Conservation (phyloP, 1,139 yeast genomes). For the Pichia cactophila region DNA sequence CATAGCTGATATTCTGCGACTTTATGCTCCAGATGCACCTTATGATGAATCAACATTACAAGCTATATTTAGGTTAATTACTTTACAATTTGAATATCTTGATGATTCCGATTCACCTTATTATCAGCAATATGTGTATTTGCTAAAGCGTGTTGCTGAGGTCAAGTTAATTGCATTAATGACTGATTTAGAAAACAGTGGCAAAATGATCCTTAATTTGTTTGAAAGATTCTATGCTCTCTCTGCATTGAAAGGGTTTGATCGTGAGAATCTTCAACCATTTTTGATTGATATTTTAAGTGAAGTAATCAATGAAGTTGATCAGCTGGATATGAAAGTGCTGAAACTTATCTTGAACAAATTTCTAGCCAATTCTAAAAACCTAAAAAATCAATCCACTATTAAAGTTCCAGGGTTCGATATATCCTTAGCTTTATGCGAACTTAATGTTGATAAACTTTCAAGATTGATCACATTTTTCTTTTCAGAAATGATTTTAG, state of each 20-base stretch:
- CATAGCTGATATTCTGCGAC: slow-evolving; percentile 63
- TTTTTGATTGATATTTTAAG: slow-evolving; percentile 61
- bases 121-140: slow-evolving; percentile 56
- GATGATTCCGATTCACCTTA: slow-evolving; percentile 44
- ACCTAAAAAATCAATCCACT: slow-evolving; percentile 15
- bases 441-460: slow-evolving; percentile 64
- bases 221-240: slow-evolving; percentile 61
- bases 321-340: slow-evolving; percentile 55
- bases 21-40: slow-evolving; percentile 91
- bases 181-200: slow-evolving; percentile 65
- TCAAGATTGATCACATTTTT: slow-evolving; percentile 73
- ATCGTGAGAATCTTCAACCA: slow-evolving; percentile 41
- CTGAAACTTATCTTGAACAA: slow-evolving; percentile 55
- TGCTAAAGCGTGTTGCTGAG: slow-evolving; percentile 66
- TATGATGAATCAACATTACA: slow-evolving; percentile 57
- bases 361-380: slow-evolving; percentile 31
- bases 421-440: slow-evolving; percentile 63
- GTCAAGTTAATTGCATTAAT: slow-evolving; percentile 73
- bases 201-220: slow-evolving; percentile 43
- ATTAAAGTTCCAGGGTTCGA: slow-evolving; percentile 47
- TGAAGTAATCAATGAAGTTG: slow-evolving; percentile 73
- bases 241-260: slow-evolving; percentile 33
- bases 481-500: slow-evolving; percentile 68
- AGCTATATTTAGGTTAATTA: slow-evolving; percentile 55
- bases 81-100: slow-evolving; percentile 53